Evolutionary conservation across 768 basidiomycete genomes (phyloP).

Genomic region (Rhizopogon rudus): DNA sequence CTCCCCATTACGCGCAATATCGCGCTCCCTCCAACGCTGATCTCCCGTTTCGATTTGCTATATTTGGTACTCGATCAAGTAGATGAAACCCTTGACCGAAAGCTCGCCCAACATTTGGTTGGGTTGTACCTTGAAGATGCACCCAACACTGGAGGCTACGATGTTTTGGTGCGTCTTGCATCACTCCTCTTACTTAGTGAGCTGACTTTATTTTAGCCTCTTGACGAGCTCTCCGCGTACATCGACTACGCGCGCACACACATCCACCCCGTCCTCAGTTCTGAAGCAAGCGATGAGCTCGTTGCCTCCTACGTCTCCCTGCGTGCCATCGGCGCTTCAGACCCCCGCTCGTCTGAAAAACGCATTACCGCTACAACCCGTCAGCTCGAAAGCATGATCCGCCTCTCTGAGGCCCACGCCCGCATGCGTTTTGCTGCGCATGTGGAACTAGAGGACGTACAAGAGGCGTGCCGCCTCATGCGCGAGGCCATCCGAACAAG

Average conservation of each 20-base stretch:
- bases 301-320: constrained; percentile 90
- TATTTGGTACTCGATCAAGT: constrained; percentile 95
- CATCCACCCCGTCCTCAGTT: constrained; percentile 82
- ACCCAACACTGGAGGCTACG: constrained; percentile 58
- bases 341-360: constrained; percentile 83
- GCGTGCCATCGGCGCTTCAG: constrained; percentile 81
- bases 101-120: constrained; percentile 89
- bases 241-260: constrained; percentile 89
- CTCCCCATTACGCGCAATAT: constrained; percentile 94
- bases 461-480: constrained; percentile 93
- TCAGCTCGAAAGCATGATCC: constrained; percentile 96
- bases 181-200: background rate
- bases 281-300: constrained; percentile 79
- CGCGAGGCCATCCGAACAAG: constrained; percentile 92
- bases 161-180: constrained; percentile 63
- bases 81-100: constrained; percentile 82
- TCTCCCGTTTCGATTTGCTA: constrained; percentile 94
- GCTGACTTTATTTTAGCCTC: constrained; percentile 47
- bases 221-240: constrained; percentile 89
- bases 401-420: constrained; percentile 93
- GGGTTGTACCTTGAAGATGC: constrained; percentile 90
- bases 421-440: constrained; percentile 89
- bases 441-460: constrained; percentile 84
- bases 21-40: constrained; percentile 94
- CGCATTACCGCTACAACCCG: constrained; percentile 98